Conservation (phyloP, 768 basidiomycete genomes). For the Agrocybe praecox region DNA sequence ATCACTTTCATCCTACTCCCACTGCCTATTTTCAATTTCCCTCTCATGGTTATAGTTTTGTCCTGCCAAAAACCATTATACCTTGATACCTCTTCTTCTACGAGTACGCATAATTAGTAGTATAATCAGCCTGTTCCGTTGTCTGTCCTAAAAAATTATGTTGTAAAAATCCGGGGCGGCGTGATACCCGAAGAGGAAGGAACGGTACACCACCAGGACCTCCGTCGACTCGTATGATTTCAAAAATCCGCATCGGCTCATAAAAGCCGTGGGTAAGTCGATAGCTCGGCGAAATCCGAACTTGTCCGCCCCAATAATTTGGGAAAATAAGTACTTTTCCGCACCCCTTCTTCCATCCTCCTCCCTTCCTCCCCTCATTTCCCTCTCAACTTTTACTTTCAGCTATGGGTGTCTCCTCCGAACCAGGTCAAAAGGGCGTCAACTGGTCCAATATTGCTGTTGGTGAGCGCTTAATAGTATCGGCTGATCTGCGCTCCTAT, state of each 20-base stretch:
- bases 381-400: constrained; percentile 17
- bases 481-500: constrained; percentile 15
- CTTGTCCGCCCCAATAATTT: constrained; percentile 31
- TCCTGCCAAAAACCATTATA: not conserved
- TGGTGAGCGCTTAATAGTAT: constrained; percentile 52
- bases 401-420: constrained; percentile 78
- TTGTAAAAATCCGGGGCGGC: not conserved
- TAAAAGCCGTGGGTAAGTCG: constrained; percentile 3
- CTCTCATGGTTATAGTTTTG: not conserved
- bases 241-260: no score
- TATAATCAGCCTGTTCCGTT: not conserved
- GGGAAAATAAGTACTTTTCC: constrained; percentile 15
- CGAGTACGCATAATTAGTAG: not conserved
- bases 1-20: not conserved
- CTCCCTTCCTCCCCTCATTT: constrained; percentile 25
- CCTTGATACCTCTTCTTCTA: not conserved
- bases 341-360: constrained; percentile 19
- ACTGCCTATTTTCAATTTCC: not conserved
- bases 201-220: not conserved
- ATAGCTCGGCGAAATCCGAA: constrained; percentile 36
- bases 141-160: not conserved
- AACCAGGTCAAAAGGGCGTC: constrained; percentile 90
- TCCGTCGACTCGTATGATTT: not conserved
- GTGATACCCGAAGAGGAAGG: constrained; percentile 1
- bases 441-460: constrained; percentile 96